These are phyloP conservation scores for Aspergillus carbonarius DNA, from an alignment of 2,329 filamentous ascomycete species.

Conservation along the genomic window DNA sequence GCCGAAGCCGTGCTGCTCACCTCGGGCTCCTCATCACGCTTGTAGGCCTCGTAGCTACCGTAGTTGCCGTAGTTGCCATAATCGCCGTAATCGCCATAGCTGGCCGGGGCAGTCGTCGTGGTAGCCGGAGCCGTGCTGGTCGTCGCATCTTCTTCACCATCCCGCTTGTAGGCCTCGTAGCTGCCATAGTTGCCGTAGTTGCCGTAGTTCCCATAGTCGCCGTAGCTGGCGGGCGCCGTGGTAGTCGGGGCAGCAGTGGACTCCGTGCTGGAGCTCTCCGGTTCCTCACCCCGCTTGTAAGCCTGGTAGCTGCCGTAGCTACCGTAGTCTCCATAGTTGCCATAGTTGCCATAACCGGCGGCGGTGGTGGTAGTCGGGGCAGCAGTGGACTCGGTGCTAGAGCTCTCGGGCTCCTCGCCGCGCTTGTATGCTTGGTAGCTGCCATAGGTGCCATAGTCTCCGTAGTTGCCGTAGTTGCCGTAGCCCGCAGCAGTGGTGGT, in stretches of 20 bases:
- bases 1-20: neutral
- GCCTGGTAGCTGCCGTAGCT: conserved; percentile 15
- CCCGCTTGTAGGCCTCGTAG: conserved; percentile 4
- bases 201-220: conserved; percentile 16
- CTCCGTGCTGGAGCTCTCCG: neutral
- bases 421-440: conserved; percentile 11
- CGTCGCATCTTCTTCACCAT: neutral
- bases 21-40: neutral
- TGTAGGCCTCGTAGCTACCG: conserved; percentile 4
- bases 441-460: conserved; percentile 16
- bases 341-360: conserved; percentile 15
- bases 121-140: neutral
- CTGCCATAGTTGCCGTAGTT: conserved; percentile 15
- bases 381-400: neutral
- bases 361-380: neutral
- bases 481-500: conserved; percentile 2
- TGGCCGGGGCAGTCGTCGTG: neutral
- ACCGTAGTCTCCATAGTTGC: conserved; percentile 16
- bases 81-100: conserved; percentile 1
- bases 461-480: conserved; percentile 19
- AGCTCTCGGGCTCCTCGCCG: neutral
- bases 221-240: conserved; percentile 5
- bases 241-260: neutral
- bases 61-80: conserved; percentile 5
- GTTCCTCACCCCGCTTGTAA: conserved; percentile 8